Percentiles rank a stretch among this genome's conserved stretches.
phyloP scores from a whole-genome alignment of 768 basidiomycete species.

The Termitomyces sp. region DNA sequence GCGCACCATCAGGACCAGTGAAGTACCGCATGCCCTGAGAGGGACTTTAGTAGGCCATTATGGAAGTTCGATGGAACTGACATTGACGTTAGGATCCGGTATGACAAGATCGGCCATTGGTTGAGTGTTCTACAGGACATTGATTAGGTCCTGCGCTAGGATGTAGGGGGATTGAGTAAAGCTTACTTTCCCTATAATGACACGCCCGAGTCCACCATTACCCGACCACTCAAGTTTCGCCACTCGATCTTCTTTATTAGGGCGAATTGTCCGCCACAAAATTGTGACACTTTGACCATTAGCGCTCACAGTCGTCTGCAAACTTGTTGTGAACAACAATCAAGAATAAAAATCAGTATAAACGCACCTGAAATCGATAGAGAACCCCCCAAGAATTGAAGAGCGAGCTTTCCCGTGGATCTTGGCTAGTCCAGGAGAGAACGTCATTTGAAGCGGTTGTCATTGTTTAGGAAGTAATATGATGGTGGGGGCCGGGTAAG shows the following conservation, averaged over 20 bases:
- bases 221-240: conserved; percentile 86
- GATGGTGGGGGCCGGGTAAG: conserved; percentile 19
- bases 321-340: conserved; percentile 18
- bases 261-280: conserved; percentile 73
- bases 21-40: conserved; percentile 61
- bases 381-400: conserved; percentile 79
- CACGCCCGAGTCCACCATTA: conserved; percentile 78
- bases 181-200: conserved; percentile 76
- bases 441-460: conserved; percentile 56
- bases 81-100: conserved; percentile 55
- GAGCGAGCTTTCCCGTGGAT: conserved; percentile 77
- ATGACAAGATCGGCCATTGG: conserved; percentile 83
- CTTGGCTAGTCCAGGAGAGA: conserved; percentile 83
- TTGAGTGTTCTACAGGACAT: conserved; percentile 52
- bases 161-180: conserved; percentile 7
- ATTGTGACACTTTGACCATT: conserved; percentile 72
- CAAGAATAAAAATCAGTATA: conserved; percentile 10
- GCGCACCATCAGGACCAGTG: conserved; percentile 76
- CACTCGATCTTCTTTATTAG: conserved; percentile 83
- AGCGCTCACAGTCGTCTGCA: conserved; percentile 58
- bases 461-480: conserved; percentile 31
- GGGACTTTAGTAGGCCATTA: conserved; percentile 2
- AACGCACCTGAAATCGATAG: conserved; percentile 71
- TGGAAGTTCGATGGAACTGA: conserved; percentile 27
- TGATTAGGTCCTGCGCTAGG: conserved; percentile 18